Base-by-base conservation (phyloP, 2,329 filamentous ascomycete genomes). In the Talaromyces pinophilus region DNA sequence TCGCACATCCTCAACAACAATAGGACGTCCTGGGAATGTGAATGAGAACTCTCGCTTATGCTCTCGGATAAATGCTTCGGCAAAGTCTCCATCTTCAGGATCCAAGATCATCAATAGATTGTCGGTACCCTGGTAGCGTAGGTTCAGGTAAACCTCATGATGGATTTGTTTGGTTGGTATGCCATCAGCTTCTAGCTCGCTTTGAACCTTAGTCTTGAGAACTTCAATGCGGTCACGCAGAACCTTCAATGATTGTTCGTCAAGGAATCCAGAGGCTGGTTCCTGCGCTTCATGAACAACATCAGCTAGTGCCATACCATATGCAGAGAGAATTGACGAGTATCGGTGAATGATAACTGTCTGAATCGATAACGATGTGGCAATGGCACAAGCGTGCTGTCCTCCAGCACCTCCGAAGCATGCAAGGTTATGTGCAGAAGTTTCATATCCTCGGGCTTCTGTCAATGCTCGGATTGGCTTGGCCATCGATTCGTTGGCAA, bases 41-140 rank as follows among this genome's bases (percentile, higher is more conserved):
- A 83, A 83, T 0, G 77, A 76, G 54, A 82, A 80, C 63, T 82
- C 79, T 25, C 79, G 73, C 13, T 77, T 65, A 64, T 83, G 81
- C 35, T 75, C 71, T 0, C 70, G 70, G 15, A 72, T 70, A 59
- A 83, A 82, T 0, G 77, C 77, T 4, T 69, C 65, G 0, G 72
- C 75, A 61, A 80, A 82, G 57, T 81, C 73, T 5, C 74, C 75
- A 33, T 78, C 72, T 5, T 67, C 67, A 3, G 78, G 76, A 11
- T 74, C 71, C 0, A 76, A 69, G 2, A 83, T 78, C 73, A 80
- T 79, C 13, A 84, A 69, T 5, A 74, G 75, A 1, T 79, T 81
- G 61, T 83, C 80, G 7, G 77, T 82, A 15, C 82, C 81, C 62
- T 81, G 76, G 57, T 82, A 83, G 46, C 80, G 72, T 52, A 83